phyloP scores from a whole-genome alignment of 1,284 basidiomycete species.

The Ganoderma boninense region DNA sequence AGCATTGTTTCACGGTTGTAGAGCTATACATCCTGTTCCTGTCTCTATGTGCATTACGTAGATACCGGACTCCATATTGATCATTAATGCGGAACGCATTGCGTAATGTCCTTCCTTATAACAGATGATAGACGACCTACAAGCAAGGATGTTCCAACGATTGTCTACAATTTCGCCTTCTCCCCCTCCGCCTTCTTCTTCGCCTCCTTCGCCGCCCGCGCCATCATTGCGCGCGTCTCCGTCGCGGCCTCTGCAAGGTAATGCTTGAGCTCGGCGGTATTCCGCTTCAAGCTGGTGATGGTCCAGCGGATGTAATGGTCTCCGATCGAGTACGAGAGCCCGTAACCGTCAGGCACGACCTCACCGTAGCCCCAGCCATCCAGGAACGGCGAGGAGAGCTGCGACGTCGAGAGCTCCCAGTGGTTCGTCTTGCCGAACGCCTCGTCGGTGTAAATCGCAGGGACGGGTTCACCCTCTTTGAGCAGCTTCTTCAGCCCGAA shows the following conservation, averaged over 20 bases:
- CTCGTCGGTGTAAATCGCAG: constrained; percentile 83
- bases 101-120: background rate
- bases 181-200: constrained; percentile 34
- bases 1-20: constrained; percentile 14
- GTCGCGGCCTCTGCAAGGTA: constrained; percentile 84
- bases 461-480: constrained; percentile 78
- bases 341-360: constrained; percentile 94
- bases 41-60: background rate
- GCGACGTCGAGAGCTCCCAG: constrained; percentile 95
- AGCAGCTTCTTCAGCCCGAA: constrained; percentile 93
- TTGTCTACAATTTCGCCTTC: constrained; percentile 42
- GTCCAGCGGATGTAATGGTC: constrained; percentile 92
- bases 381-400: constrained; percentile 85
- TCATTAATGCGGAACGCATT: background rate
- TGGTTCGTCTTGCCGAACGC: constrained; percentile 79
- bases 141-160: background rate
- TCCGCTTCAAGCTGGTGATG: constrained; percentile 82
- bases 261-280: constrained; percentile 71
- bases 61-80: background rate
- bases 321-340: constrained; percentile 92
- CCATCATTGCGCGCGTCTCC: constrained; percentile 81
- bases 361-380: constrained; percentile 99
- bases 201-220: constrained; percentile 57
- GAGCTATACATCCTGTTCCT: too few relatives aligned
- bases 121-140: background rate